Conservation (phyloP, 148 eudicot genomes). For the Beta vulgaris region DNA sequence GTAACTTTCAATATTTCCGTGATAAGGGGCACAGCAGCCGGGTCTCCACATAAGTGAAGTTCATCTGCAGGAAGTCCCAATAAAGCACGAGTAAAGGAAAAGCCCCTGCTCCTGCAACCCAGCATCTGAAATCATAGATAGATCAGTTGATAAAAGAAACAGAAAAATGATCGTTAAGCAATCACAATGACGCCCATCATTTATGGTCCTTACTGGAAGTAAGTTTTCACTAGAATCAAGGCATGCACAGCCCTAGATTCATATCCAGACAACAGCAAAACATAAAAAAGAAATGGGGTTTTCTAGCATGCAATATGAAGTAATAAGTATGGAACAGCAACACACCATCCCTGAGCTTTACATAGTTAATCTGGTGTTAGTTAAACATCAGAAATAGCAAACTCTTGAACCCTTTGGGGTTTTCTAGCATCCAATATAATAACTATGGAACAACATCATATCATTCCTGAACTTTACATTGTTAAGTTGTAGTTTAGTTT, state of each 20-base stretch:
- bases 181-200: background rate
- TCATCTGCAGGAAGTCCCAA: slow-evolving; percentile 84
- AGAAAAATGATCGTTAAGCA: background rate
- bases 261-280: background rate
- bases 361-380: background rate
- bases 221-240: background rate
- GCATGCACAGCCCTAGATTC: background rate
- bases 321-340: background rate
- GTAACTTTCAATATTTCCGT: slow-evolving; percentile 82
- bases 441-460: too few relatives aligned
- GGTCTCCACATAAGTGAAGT: slow-evolving; percentile 93
- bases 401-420: background rate
- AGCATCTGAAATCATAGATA: slow-evolving; percentile 55
- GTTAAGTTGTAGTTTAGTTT: background rate
- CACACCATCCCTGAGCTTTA: background rate
- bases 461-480: background rate
- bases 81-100: slow-evolving; percentile 94
- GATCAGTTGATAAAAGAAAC: background rate
- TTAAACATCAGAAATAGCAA: background rate
- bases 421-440: background rate
- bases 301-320: background rate
- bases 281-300: background rate
- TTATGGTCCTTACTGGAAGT: background rate
- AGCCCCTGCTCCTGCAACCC: slow-evolving; percentile 82
- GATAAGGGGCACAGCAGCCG: slow-evolving; percentile 88